Evolutionary conservation across 1,284 basidiomycete genomes (phyloP).

Genomic region (Ustilago xerochloae): DNA sequence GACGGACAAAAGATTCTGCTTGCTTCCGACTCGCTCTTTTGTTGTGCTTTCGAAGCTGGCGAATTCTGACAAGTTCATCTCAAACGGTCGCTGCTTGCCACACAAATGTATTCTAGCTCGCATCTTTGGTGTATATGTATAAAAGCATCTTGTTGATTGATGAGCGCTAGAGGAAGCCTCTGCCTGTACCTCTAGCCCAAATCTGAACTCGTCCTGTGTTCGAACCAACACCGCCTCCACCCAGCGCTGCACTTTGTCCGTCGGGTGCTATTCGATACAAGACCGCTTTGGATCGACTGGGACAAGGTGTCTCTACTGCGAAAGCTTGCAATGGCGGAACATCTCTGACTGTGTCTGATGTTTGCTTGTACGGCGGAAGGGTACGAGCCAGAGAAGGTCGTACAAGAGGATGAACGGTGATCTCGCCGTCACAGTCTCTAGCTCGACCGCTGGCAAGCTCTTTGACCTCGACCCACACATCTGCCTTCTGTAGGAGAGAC

Average conservation of each 20-base stretch:
- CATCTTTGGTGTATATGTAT: constrained; percentile 5
- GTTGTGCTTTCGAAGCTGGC: constrained; percentile 72
- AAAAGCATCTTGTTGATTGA: background rate
- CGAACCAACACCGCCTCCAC: constrained; percentile 27
- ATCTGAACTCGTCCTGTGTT: constrained; percentile 42
- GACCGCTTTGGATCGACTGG: constrained; percentile 37
- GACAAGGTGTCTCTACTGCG: constrained; percentile 47
- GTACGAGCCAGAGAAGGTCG: constrained; percentile 33
- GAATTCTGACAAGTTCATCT: constrained; percentile 4
- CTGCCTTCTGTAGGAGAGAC: constrained; percentile 26
- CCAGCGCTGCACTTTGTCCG: constrained; percentile 42
- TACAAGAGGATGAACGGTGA: constrained; percentile 47
- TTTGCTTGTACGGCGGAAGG: background rate
- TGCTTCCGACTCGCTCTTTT: constrained; percentile 79
- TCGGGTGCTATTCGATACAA: constrained; percentile 49
- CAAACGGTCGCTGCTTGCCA: background rate
- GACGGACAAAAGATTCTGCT: constrained; percentile 82
- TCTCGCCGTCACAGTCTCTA: constrained; percentile 55
- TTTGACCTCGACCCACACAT: constrained; percentile 55
- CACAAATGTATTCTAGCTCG: background rate
- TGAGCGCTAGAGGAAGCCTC: constrained; percentile 39
- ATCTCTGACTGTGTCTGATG: background rate
- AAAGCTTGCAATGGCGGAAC: constrained; percentile 39
- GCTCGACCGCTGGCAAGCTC: constrained; percentile 50
- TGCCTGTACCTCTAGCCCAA: constrained; percentile 48